phyloP scores from a whole-genome alignment of 208 protist genomes.

The Acanthamoeba sp. region DNA sequence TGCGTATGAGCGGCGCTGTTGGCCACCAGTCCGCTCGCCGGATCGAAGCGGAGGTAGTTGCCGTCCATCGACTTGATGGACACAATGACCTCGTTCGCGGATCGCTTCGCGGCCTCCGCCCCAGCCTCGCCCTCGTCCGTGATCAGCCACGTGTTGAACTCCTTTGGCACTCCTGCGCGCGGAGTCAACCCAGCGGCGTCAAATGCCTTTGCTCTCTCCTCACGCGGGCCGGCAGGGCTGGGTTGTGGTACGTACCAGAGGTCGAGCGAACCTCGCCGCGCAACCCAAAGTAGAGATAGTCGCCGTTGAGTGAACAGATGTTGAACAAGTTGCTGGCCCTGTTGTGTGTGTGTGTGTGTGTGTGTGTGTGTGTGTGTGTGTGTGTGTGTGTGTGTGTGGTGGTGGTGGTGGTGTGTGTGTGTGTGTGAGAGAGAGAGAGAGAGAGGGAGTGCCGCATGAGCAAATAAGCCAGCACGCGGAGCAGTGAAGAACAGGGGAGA shows the following conservation, averaged over 20 bases:
- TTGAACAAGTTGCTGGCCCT: slow-evolving; percentile 50
- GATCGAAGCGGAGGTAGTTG: slow-evolving; percentile 8
- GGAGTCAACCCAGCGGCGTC: background rate
- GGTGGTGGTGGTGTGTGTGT: background rate
- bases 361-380: too few species aligned
- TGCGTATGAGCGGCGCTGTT: background rate
- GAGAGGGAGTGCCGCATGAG: too few species aligned
- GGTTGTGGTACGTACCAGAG: background rate
- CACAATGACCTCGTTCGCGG: background rate
- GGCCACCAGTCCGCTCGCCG: background rate
- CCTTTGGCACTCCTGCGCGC: slow-evolving; percentile 42
- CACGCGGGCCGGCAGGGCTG: too few species aligned
- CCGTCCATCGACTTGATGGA: slow-evolving; percentile 69
- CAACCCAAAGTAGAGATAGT: slow-evolving; percentile 63
- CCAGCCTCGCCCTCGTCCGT: background rate
- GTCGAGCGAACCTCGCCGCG: slow-evolving; percentile 33
- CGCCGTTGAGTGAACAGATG: slow-evolving; percentile 20
- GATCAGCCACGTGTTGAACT: slow-evolving; percentile 61
- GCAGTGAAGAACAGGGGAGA: background rate
- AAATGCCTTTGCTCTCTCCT: too few species aligned
- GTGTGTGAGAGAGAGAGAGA: background rate
- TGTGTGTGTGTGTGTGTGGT: too few species aligned
- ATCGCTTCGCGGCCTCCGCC: background rate
- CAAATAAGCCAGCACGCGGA: background rate
- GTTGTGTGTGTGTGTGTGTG: background rate